Conservation (phyloP, 1,139 yeast species). For the Saccharomyces hybrid region DNA sequence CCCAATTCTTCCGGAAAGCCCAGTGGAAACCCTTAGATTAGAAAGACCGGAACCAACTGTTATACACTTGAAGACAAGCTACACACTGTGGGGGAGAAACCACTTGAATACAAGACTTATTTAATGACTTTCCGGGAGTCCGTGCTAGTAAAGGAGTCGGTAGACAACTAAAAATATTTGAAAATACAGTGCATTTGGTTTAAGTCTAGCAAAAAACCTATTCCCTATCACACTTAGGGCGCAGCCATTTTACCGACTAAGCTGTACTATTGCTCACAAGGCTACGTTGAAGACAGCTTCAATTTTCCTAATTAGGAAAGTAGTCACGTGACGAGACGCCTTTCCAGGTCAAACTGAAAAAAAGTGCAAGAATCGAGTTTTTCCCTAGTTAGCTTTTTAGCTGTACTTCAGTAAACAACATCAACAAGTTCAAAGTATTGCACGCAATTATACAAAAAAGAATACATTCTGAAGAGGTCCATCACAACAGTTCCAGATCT, state of each 20-base stretch:
- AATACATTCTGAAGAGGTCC: not conserved
- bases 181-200: too few species aligned
- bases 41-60: not conserved
- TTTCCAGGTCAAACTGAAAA: constrained; percentile 12
- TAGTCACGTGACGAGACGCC: constrained; percentile 16
- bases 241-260: too few species aligned
- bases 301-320: constrained; percentile 19
- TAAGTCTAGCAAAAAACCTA: too few species aligned
- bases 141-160: too few species aligned
- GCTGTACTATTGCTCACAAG: not conserved
- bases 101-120: too few species aligned
- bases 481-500: not conserved
- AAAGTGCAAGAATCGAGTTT: constrained; percentile 6
- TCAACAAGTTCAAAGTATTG: not conserved
- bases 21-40: not conserved
- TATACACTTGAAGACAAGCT: too few species aligned
- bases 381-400: constrained; percentile 1
- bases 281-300: not conserved
- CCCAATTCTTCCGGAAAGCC: not conserved
- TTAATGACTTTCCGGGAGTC: too few species aligned
- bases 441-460: not conserved
- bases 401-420: not conserved
- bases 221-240: too few species aligned
- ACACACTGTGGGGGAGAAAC: too few species aligned
- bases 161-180: too few species aligned